phyloP scores from a whole-genome alignment of 495 filamentous ascomycete species.

The Hypoxylon fuscum region DNA sequence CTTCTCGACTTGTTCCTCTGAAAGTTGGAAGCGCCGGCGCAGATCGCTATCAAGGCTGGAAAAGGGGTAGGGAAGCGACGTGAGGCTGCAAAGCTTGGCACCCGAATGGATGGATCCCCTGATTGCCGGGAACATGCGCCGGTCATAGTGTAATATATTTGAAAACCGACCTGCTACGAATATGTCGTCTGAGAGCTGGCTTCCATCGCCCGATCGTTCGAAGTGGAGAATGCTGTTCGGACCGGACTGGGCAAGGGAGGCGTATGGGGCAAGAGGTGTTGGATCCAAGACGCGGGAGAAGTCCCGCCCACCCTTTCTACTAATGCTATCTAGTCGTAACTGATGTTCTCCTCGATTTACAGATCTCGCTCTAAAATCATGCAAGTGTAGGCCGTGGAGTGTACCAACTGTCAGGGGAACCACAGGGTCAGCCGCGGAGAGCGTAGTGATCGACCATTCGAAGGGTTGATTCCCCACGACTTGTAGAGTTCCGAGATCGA shows the following conservation, averaged over 20 bases:
- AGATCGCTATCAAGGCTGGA: conserved; percentile 62
- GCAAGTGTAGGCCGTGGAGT: conserved; percentile 80
- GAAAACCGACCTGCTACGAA: conserved; percentile 91
- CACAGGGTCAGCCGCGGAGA: conserved; percentile 78
- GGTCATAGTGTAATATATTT: conserved; percentile 88
- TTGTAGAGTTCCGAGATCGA: conserved; percentile 82
- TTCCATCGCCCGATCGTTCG: conserved; percentile 60
- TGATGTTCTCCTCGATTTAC: conserved; percentile 27
- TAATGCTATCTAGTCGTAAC: conserved; percentile 49
- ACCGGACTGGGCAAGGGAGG: conserved; percentile 80
- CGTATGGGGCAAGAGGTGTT: conserved; percentile 64
- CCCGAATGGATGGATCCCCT: conserved; percentile 83
- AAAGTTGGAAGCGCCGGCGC: conserved; percentile 60
- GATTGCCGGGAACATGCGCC: conserved; percentile 83
- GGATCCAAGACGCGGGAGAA: conserved; percentile 45
- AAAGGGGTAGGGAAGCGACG: conserved; percentile 76
- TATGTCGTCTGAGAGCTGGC: conserved; percentile 67
- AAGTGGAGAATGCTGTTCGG: conserved; percentile 85
- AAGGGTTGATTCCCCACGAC: conserved; percentile 77
- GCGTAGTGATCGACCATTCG: conserved; percentile 82
- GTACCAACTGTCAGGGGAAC: conserved; percentile 88
- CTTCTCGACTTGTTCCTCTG: conserved; percentile 59
- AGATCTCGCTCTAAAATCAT: conserved; percentile 71
- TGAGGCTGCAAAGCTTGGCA: conserved; percentile 78
- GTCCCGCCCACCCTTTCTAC: conserved; percentile 41